phyloP scores from a whole-genome alignment of 164 flowering plant genomes.

The Tetracentron sinense region DNA sequence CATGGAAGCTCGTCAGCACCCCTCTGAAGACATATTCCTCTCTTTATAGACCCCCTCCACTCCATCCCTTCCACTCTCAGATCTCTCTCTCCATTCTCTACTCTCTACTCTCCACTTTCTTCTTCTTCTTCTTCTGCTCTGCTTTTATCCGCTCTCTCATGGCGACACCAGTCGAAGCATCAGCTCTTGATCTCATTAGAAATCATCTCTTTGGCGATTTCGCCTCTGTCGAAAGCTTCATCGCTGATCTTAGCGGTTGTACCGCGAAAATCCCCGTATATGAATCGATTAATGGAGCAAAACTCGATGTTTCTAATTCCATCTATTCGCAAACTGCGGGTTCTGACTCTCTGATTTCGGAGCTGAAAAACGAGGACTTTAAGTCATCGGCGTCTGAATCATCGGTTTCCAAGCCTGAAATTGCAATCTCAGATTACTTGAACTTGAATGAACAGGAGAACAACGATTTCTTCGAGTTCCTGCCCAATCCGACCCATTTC shows the following conservation, averaged over 20 bases:
- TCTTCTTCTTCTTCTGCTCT: neutral
- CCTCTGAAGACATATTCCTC: too few relatives aligned
- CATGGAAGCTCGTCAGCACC: too few relatives aligned
- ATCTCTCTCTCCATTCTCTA: slow-evolving; percentile 3
- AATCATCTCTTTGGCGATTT: slow-evolving; percentile 21
- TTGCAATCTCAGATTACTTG: slow-evolving; percentile 3
- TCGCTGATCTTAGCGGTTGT: neutral
- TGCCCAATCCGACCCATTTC: neutral
- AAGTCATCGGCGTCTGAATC: neutral
- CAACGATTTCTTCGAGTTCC: neutral
- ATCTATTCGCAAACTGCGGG: neutral
- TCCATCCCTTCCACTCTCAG: neutral
- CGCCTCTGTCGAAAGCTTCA: slow-evolving; percentile 2
- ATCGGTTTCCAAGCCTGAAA: slow-evolving; percentile 3
- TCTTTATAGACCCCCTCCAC: neutral
- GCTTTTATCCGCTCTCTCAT: neutral
- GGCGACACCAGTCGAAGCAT: slow-evolving; percentile 13
- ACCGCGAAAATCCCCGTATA: neutral
- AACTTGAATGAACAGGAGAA: neutral
- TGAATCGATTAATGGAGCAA: neutral
- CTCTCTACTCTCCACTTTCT: slow-evolving; percentile 1
- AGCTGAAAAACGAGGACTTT: neutral
- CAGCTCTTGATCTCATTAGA: slow-evolving; percentile 19
- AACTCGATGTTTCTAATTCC: slow-evolving; percentile 2
- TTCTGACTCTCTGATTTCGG: neutral